Evolutionary conservation across 1,284 basidiomycete species (phyloP), one percentile per base, ranked within the genome.

Genomic region (Leccinum brunneo-olivaceum): DNA sequence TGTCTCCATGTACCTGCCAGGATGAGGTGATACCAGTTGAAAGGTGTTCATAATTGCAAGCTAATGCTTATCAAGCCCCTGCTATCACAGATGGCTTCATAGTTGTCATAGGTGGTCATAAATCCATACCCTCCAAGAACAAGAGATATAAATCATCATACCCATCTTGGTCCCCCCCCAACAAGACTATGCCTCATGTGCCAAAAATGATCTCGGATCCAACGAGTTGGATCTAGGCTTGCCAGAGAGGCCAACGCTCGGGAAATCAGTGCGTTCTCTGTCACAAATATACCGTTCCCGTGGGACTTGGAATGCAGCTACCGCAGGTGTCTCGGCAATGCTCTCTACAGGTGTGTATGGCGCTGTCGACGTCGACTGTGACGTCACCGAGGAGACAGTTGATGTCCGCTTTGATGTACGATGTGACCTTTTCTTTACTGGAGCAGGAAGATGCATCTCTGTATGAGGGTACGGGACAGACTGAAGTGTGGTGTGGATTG

Each of bases 311-410:
- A 40, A 57, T 15, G 48, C 37, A 10, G 54, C 49, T n/a, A 64
- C 59, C 2, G 51, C 55, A 16, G 60, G 60, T 1, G 41, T 34
- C 24, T 45, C 58, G 19, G 43, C 34, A 10, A 57, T 32, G 14
- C 49, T 58, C 34, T 56, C 52, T 14, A 36, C 48, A 0, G 57
- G 57, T 1, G 58, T 59, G 21, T 61, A 53, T 1, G 57, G 63
- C 7, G 51, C 34, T 9, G 61, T 50, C 5, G 64, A 66, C 6
- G 61, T 63, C 1, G 62, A 64, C 48, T 66, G 65, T 3, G 65
- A 61, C 7, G 62, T 56, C 20, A 49, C 52, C 6, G 63, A 63
- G 10, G 63, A 63, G 21, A 53, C 48, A 14, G 51, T 52, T 1
- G 67, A 67, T 16, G 52, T 50, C 18, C 58, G 61, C 41, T 56